Percentiles rank a stretch among this genome's conserved stretches.
These are phyloP conservation scores for Thinopyrum elongatum DNA, from an alignment of 176 grass and related monocot species.

Conservation along the genomic window DNA sequence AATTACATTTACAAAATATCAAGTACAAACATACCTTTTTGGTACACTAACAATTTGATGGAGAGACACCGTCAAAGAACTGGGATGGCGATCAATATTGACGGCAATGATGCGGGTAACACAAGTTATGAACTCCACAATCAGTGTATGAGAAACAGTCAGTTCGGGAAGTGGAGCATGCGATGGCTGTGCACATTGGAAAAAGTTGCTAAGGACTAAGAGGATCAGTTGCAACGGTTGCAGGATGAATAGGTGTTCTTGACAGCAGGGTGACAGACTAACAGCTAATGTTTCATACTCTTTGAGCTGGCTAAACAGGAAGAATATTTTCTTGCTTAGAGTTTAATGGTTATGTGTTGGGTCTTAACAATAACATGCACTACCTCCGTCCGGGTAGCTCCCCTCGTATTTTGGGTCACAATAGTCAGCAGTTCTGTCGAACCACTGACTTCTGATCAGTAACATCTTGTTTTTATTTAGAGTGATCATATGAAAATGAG, in stretches of 20 bases:
- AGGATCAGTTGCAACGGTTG: background rate
- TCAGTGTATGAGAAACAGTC: background rate
- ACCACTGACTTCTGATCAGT: background rate
- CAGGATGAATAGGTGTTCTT: background rate
- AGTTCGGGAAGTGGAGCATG: background rate
- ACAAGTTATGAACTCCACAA: background rate
- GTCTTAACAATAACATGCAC: background rate
- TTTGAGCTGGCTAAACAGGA: background rate
- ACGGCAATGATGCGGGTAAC: background rate
- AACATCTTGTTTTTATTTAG: conserved; percentile 3
- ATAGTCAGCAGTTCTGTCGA: background rate
- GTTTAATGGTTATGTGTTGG: background rate
- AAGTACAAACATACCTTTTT: background rate
- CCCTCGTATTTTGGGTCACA: too few species aligned
- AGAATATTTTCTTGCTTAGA: background rate
- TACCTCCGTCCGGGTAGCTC: too few species aligned
- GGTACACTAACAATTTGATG: background rate
- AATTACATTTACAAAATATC: background rate
- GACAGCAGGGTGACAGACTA: background rate
- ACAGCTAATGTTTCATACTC: background rate
- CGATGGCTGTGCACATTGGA: background rate
- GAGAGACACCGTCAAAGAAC: background rate
- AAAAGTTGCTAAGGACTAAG: background rate
- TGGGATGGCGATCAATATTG: background rate
- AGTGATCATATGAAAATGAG: background rate